Conservation (phyloP, 345 rosid genomes). For the Eucalyptus cloeziana region DNA sequence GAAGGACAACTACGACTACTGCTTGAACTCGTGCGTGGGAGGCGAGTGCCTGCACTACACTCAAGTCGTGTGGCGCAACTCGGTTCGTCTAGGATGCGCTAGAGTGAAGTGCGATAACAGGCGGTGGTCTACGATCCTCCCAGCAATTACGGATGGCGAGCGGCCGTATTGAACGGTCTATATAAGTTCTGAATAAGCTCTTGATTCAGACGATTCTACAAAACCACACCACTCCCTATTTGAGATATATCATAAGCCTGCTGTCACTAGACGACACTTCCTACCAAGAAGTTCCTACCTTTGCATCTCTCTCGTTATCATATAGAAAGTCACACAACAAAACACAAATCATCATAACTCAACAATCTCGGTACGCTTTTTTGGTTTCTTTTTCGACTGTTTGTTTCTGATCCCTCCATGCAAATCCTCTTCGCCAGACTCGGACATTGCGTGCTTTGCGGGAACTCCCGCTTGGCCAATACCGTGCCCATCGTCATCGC, state of each 20-base stretch:
- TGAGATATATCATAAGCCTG: background rate
- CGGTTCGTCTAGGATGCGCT: slow-evolving; percentile 49
- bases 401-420: background rate
- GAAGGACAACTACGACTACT: slow-evolving; percentile 29
- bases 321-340: background rate
- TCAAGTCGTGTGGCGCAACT: slow-evolving; percentile 52
- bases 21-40: slow-evolving; percentile 31
- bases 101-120: slow-evolving; percentile 41
- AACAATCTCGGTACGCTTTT: slow-evolving; percentile 6
- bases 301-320: background rate
- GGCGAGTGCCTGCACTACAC: slow-evolving; percentile 56
- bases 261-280: background rate
- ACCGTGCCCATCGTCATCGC: background rate
- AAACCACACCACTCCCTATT: background rate
- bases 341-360: slow-evolving; percentile 19
- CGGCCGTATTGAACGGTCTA: too few relatives aligned
- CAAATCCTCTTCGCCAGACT: background rate
- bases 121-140: slow-evolving; percentile 45
- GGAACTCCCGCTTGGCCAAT: background rate
- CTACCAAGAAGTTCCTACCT: background rate
- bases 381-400: slow-evolving; percentile 13
- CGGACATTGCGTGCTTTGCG: background rate
- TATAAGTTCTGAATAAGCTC: background rate
- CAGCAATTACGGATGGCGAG: slow-evolving; percentile 28
- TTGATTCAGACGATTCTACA: background rate